Conservation (phyloP, 2,329 filamentous ascomycete genomes). For the Hypoxylon sp. region DNA sequence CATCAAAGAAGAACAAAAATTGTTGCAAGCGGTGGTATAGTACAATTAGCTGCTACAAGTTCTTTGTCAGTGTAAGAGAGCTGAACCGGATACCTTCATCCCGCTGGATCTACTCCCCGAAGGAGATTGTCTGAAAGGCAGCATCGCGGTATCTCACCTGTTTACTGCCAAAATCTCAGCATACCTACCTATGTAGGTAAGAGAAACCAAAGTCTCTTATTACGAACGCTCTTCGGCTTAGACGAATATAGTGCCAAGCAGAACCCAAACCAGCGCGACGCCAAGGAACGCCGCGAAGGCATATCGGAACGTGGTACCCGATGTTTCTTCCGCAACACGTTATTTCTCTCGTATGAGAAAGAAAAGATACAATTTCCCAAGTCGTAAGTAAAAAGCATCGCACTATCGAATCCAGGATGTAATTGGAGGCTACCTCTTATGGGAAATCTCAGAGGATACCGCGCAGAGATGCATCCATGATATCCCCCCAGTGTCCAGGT, state of each 20-base stretch:
- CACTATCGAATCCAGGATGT: background rate
- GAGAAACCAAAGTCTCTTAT: too few species aligned
- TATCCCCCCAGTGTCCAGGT: too few species aligned
- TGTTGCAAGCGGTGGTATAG: too few species aligned
- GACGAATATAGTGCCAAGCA: background rate
- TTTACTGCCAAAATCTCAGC: too few species aligned
- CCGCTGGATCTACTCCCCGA: too few species aligned
- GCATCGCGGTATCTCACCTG: background rate
- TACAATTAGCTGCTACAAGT: too few species aligned
- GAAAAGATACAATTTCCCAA: background rate
- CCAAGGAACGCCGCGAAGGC: conserved; percentile 1
- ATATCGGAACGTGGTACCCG: conserved; percentile 9
- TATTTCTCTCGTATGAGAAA: background rate
- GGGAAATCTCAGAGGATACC: too few species aligned
- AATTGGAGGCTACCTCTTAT: too few species aligned
- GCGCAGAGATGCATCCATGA: too few species aligned
- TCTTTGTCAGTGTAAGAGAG: too few species aligned
- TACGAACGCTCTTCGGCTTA: background rate
- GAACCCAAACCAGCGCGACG: background rate
- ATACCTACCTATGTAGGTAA: too few species aligned
- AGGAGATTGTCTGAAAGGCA: background rate
- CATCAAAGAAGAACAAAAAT: background rate
- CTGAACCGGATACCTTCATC: too few species aligned
- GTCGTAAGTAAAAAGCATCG: background rate
- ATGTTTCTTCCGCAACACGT: background rate